Evolutionary conservation across 2,329 filamentous ascomycete genomes (phyloP).

Genomic region (Aureobasidium leucospermi): DNA sequence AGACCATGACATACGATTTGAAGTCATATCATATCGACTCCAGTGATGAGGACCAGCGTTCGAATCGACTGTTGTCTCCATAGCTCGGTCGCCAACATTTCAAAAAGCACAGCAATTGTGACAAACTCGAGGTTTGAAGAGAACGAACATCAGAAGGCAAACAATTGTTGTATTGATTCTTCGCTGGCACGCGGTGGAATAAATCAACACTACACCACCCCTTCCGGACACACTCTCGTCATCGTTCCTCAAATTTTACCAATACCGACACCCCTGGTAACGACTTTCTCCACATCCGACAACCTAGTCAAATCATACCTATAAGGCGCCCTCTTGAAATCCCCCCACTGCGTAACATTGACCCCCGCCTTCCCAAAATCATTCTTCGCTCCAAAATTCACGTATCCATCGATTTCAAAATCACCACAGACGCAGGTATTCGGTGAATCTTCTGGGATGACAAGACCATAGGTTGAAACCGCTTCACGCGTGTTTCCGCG

Average conservation of each 20-base stretch:
- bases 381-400: constrained; percentile 46
- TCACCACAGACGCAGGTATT: constrained; percentile 49
- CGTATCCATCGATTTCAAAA: constrained; percentile 48
- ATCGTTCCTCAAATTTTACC: constrained; percentile 32
- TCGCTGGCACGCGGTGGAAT: too few relatives aligned
- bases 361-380: constrained; percentile 43
- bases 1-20: too few relatives aligned
- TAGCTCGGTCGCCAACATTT: too few relatives aligned
- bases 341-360: constrained; percentile 47
- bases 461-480: constrained; percentile 42
- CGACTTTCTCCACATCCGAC: constrained; percentile 33
- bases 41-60: too few relatives aligned
- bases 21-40: too few relatives aligned
- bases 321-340: constrained; percentile 44
- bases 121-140: too few relatives aligned
- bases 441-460: constrained; percentile 49
- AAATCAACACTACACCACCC: too few relatives aligned
- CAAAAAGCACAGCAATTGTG: too few relatives aligned
- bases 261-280: constrained; percentile 40
- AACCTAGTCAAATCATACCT: constrained; percentile 43
- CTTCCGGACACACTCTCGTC: neutral
- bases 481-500: constrained; percentile 42
- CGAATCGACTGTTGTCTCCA: too few relatives aligned
- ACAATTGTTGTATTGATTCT: too few relatives aligned
- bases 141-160: too few relatives aligned